Evolutionary conservation across 768 basidiomycete genomes (phyloP).

Genomic region (Agrocybe pediades): DNA sequence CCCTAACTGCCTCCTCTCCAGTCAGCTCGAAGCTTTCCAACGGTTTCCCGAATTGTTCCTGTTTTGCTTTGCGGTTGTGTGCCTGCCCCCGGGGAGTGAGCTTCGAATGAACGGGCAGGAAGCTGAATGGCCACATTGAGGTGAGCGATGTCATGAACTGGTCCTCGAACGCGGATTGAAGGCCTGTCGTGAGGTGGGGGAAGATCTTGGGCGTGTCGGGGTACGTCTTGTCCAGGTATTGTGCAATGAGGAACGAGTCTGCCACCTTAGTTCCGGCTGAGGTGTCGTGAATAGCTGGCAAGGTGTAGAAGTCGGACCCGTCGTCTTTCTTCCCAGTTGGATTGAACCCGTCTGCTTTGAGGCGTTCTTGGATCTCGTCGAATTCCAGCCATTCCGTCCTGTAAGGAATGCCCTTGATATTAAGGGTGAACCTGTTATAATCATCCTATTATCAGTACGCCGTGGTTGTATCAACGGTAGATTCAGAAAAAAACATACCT

Average conservation of each 20-base stretch:
- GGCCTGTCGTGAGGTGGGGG: constrained; percentile 12
- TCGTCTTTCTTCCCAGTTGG: constrained; percentile 32
- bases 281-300: constrained; percentile 50
- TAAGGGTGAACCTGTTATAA: constrained; percentile 7
- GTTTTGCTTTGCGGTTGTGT: constrained; percentile 15
- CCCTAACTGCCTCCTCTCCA: constrained; percentile 4
- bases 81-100: constrained; percentile 11
- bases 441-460: too few species aligned
- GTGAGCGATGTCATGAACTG: not conserved
- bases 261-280: constrained; percentile 34
- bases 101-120: not conserved
- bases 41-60: constrained; percentile 8
- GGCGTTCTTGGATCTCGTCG: constrained; percentile 40
- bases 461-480: not conserved
- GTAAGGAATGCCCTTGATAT: constrained; percentile 23
- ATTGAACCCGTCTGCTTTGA: constrained; percentile 33
- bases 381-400: constrained; percentile 51
- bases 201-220: constrained; percentile 26
- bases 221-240: constrained; percentile 51
- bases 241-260: constrained; percentile 46
- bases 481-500: constrained; percentile 15
- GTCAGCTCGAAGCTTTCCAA: constrained; percentile 14
- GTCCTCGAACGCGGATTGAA: constrained; percentile 12
- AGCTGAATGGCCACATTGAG: constrained; percentile 5
- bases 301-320: constrained; percentile 36